Evolutionary conservation across 768 basidiomycete genomes (phyloP).

Genomic region (Tephrocybe rancida): DNA sequence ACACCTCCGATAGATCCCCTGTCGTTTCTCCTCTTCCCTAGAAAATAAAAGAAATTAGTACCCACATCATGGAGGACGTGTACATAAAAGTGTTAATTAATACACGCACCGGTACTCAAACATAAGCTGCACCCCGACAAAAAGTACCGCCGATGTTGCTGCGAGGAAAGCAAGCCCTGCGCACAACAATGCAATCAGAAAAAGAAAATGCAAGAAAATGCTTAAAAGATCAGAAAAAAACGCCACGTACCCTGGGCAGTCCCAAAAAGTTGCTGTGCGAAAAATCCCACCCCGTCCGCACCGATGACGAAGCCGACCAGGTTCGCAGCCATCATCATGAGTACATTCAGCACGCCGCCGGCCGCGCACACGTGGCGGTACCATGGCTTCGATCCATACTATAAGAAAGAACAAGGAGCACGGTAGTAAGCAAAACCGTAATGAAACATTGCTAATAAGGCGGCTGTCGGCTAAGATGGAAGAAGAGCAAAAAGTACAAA

Average conservation of each 20-base stretch:
- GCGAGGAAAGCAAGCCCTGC: slow-evolving; percentile 70
- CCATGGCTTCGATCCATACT: slow-evolving; percentile 77
- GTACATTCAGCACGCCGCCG: slow-evolving; percentile 81
- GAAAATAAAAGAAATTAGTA: slow-evolving; percentile 2
- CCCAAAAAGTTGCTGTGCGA: slow-evolving; percentile 62
- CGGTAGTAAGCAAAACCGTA: not conserved
- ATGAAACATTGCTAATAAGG: too few relatives aligned
- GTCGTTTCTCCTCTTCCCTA: slow-evolving; percentile 75
- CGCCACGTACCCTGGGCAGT: slow-evolving; percentile 60
- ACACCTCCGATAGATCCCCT: slow-evolving; percentile 58
- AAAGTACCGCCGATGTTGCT: slow-evolving; percentile 63
- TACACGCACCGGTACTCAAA: slow-evolving; percentile 86
- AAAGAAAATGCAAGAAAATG: not conserved
- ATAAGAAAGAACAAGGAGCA: not conserved
- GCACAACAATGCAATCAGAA: not conserved
- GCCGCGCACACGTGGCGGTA: slow-evolving; percentile 84
- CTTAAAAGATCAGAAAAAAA: not conserved
- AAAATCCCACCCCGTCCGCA: slow-evolving; percentile 72
- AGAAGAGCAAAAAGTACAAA: not conserved
- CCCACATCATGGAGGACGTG: not conserved
- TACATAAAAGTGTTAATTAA: not conserved
- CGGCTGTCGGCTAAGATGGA: too few relatives aligned
- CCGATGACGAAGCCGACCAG: slow-evolving; percentile 95
- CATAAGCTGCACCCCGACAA: slow-evolving; percentile 89
- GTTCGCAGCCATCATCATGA: slow-evolving; percentile 92